Evolutionary conservation across 139 green algal species (phyloP), one percentile per base, ranked within the genome.

Genomic region (Deuterostichococcus epilithicus): DNA sequence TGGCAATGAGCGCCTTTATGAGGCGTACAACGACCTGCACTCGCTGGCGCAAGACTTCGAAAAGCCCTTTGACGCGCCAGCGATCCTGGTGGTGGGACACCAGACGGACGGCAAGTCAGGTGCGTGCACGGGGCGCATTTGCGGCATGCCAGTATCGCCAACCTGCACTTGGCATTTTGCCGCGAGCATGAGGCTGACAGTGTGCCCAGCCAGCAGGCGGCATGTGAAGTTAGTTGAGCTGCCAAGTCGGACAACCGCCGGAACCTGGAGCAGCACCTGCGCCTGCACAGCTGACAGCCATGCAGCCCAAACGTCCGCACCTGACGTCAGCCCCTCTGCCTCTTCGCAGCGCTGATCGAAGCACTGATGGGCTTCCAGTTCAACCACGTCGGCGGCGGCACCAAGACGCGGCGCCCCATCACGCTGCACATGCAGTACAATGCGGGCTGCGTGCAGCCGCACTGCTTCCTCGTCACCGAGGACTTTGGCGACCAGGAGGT

Each of bases 341-440:
- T 39, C 44, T 1, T 8, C 77, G 79, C 89, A 94, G 93, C 93
- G 1, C 83, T 98, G 44, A 91, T 98, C 4, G 95, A 98, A 84
- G 95, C 94, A 0, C 84, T 98, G 34, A 98, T 98, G 94, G 94
- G 92, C 10, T 97, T 98, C 85, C 93, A 98, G 86, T 98, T 98
- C 88, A 98, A 98, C 84, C 90, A 96, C 75, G 95, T 98, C 8
- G 94, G 94, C 1, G 95, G 95, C 5, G 95, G 95, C 72, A 98
- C 95, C 47, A 98, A 98, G 82, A 98, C 95, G 5, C 83, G 95
- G 20, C 84, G 95, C 4, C 95, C 95, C 39, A 97, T 98, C 80
- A 93, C 92, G 4, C 89, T 98, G 72, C 90, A 98, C 82, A 98
- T 98, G 95, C 96, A 97, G 84, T 98, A 98, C 87, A 96, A 98